A percentile compares a stretch with the other conserved stretches of the same genome.
Conservation (phyloP, 129 eudicot genomes). For the Scalesia atractyloides region DNA sequence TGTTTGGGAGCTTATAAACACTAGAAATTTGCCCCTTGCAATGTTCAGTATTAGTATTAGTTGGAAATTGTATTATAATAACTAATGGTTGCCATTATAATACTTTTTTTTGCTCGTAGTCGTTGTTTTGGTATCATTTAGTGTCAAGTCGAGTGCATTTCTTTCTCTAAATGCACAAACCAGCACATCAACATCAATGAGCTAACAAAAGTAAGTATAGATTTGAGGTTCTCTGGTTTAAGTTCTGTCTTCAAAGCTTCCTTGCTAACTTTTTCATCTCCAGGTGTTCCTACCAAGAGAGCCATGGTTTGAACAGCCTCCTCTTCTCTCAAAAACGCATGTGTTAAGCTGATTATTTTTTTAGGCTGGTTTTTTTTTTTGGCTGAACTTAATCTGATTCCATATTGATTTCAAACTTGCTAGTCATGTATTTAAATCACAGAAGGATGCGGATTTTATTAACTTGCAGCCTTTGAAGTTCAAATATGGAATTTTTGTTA, state of each 20-base stretch:
- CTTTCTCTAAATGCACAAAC: slow-evolving; percentile 77
- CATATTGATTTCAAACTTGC: no score
- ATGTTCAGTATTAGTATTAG: slow-evolving; percentile 62
- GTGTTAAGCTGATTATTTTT: no score
- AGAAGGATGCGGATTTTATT: no score
- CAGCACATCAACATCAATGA: slow-evolving; percentile 34
- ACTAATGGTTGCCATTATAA: no score
- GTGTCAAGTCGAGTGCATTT: slow-evolving; percentile 72
- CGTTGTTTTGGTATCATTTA: slow-evolving; percentile 81
- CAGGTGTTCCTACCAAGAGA: slow-evolving; percentile 53
- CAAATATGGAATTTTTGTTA: no score
- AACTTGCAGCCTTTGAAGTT: no score
- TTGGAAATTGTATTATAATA: no score
- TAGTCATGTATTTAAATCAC: no score
- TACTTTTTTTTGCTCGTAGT: no score
- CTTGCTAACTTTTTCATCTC: slow-evolving; percentile 56
- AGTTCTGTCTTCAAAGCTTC: slow-evolving; percentile 52
- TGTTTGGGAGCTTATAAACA: slow-evolving; percentile 76
- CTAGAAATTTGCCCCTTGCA: slow-evolving; percentile 59
- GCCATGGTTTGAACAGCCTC: slow-evolving; percentile 61
- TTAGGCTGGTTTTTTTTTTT: no score
- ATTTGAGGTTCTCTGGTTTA: not conserved
- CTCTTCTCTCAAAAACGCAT: slow-evolving; percentile 62
- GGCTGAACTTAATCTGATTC: no score
- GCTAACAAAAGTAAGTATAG: not conserved